These are phyloP conservation scores for Fusarium sp. DNA, from an alignment of 2,329 filamentous ascomycete species.

Conservation along the genomic window DNA sequence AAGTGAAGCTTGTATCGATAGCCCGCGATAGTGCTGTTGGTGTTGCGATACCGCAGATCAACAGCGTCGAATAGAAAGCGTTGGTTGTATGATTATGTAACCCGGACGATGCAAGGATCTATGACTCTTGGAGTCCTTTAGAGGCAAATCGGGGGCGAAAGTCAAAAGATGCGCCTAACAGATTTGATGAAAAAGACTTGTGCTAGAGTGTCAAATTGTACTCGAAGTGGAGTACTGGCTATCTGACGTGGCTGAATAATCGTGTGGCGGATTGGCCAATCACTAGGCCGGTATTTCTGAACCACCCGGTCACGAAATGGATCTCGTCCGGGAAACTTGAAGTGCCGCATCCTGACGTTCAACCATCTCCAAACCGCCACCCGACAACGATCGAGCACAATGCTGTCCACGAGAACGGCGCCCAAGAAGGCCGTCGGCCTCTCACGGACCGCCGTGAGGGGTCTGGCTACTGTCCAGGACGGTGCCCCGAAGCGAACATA, in stretches of 20 bases:
- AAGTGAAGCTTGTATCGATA: slow-evolving; percentile 18
- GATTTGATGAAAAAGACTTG: slow-evolving; percentile 38
- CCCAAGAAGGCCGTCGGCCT: slow-evolving; percentile 55
- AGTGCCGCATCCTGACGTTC: slow-evolving; percentile 54
- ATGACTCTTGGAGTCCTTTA: slow-evolving; percentile 44
- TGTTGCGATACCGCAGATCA: slow-evolving; percentile 34
- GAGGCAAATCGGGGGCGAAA: slow-evolving; percentile 27
- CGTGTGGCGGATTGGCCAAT: slow-evolving; percentile 56
- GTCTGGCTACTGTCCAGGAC: slow-evolving; percentile 86
- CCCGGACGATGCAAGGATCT: slow-evolving; percentile 26
- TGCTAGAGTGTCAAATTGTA: fast-evolving
- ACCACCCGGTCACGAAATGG: slow-evolving; percentile 47
- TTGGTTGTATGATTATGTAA: slow-evolving; percentile 33
- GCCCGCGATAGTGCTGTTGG: slow-evolving; percentile 13
- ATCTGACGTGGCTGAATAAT: slow-evolving; percentile 50
- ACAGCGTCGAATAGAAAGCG: slow-evolving; percentile 32
- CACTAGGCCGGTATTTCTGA: slow-evolving; percentile 54
- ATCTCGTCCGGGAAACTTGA: slow-evolving; percentile 53
- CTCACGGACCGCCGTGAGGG: slow-evolving; percentile 67
- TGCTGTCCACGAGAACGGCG: slow-evolving; percentile 61
- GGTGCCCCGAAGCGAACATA: slow-evolving; percentile 77
- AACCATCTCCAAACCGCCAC: slow-evolving; percentile 49
- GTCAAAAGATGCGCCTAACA: slow-evolving; percentile 32
- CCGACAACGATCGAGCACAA: slow-evolving; percentile 54
- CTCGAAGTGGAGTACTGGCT: slow-evolving; percentile 44